Evolutionary conservation across 768 basidiomycete species (phyloP), one percentile per base, ranked within the genome.

Genomic region (Fistulinella prunicolor): DNA sequence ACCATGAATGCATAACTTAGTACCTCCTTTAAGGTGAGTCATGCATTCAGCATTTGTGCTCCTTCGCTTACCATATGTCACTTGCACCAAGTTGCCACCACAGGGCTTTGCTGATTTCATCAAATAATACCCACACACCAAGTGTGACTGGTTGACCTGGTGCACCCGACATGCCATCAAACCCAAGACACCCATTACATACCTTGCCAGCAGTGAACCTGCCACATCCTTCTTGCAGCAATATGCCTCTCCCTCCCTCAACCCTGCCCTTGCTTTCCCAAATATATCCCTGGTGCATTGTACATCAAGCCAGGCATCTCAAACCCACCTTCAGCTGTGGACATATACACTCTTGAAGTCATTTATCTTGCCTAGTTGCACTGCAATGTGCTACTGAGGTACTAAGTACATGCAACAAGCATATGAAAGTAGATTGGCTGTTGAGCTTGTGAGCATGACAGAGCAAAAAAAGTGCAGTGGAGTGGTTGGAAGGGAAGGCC

Each of bases 321-420:
- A 9, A 39, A 44, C 35, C 66, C 68, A 0, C 38, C 62, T 1
- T n/a, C 53, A 52, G 1, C 23, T 54, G n/a, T 44, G 9, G 85
- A 89, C 40, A 86, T 86, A 55, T 91, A 87, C 67, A 77, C 87
- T 9, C 67, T 94, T 12, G 87, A 89, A 44, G 86, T 91, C 2
- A 73, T 98, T 9, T 86, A 89, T 57, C 74, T 94, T n/a, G 85
- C 87, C 23, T 98, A 86, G 87, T 70, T 83, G 4, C 74, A 86
- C 26, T 73, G 80, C 38, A 88, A 90, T 62, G 80, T 81, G 0
- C 74, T 81, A 0, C n/a, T n/a, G n/a, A n/a, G 81, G 83, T 24
- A 87, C 86, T 13, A 91, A 94, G 55, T 98, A 98, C 70, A 83
- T 95, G 81, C 86, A 84, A 62, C 84, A 88, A 58, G 85, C 86